These are phyloP conservation scores for Rhodamnia rubescens DNA, from an alignment of 345 rosid species.

Conservation along the genomic window DNA sequence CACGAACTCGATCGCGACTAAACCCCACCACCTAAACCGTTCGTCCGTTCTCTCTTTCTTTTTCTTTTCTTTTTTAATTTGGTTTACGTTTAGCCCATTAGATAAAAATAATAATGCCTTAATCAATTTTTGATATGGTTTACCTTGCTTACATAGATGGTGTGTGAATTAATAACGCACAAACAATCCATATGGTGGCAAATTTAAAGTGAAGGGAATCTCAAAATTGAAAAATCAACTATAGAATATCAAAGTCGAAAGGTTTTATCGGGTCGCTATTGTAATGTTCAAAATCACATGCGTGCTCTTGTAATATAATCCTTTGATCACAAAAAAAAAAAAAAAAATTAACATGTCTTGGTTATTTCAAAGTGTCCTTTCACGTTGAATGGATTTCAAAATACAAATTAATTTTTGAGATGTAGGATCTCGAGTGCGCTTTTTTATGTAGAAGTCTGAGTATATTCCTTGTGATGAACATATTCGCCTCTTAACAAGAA, in stretches of 20 bases:
- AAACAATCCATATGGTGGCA: background rate
- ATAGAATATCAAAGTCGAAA: rapidly evolving
- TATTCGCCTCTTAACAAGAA: background rate
- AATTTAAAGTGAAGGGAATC: background rate
- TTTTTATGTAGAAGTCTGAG: background rate
- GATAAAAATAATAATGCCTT: background rate
- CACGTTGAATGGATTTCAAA: background rate
- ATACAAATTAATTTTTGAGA: background rate
- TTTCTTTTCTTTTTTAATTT: background rate
- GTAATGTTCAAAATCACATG: background rate
- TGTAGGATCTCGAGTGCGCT: background rate
- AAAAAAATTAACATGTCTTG: background rate
- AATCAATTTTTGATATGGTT: background rate
- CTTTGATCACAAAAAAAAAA: background rate
- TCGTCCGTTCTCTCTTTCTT: background rate
- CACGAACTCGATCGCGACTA: background rate
- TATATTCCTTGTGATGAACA: background rate
- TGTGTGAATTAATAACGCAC: background rate
- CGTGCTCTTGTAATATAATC: background rate
- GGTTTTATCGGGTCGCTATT: background rate
- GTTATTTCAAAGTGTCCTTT: background rate
- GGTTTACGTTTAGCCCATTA: background rate
- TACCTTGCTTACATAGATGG: background rate
- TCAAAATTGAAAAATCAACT: background rate
- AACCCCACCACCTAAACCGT: background rate